A percentile compares a stretch with the other conserved stretches of the same genome.
Conservation (phyloP, 1,139 yeast genomes). For the Sugiyamaella pinicola region DNA sequence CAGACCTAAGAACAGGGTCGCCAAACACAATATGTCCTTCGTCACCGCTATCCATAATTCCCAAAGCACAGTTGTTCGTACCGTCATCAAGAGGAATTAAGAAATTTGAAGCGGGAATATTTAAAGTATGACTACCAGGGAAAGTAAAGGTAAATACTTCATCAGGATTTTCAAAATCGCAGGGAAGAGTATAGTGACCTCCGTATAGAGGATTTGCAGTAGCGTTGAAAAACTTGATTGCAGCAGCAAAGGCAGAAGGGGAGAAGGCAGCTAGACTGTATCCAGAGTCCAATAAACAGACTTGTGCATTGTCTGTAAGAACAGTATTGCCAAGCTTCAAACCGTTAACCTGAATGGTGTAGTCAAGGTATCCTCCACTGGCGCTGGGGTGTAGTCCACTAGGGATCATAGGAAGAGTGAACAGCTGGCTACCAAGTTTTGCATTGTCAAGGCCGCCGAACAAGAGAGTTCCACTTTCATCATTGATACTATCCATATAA, state of each 20-base stretch:
- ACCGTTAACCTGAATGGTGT: constrained; percentile 22
- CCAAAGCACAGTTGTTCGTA: constrained; percentile 21
- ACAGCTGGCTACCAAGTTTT: constrained; percentile 52
- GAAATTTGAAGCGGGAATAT: constrained; percentile 22
- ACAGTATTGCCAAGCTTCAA: constrained; percentile 19
- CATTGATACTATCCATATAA: constrained; percentile 50
- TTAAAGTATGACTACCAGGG: constrained; percentile 23
- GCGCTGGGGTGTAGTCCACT: constrained; percentile 18
- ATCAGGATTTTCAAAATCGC: constrained; percentile 18
- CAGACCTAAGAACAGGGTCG: constrained; percentile 56
- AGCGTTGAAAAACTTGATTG: constrained; percentile 22
- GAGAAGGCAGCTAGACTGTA: constrained; percentile 26
- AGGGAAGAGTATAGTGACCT: constrained; percentile 17
- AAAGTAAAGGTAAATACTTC: constrained; percentile 24
- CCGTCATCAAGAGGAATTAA: constrained; percentile 21
- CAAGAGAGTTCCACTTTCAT: constrained; percentile 51
- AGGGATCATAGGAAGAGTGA: constrained; percentile 35
- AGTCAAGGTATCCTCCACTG: constrained; percentile 23
- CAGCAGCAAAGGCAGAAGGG: constrained; percentile 4
- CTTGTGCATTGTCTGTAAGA: constrained; percentile 35
- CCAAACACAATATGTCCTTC: constrained; percentile 45
- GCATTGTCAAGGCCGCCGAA: constrained; percentile 63
- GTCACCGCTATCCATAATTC: constrained; percentile 19
- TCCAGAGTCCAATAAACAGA: constrained; percentile 51
- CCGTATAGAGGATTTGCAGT: constrained; percentile 21